Evolutionary conservation across 2,329 filamentous ascomycete genomes (phyloP).

Genomic region (Whalleya microplaca): DNA sequence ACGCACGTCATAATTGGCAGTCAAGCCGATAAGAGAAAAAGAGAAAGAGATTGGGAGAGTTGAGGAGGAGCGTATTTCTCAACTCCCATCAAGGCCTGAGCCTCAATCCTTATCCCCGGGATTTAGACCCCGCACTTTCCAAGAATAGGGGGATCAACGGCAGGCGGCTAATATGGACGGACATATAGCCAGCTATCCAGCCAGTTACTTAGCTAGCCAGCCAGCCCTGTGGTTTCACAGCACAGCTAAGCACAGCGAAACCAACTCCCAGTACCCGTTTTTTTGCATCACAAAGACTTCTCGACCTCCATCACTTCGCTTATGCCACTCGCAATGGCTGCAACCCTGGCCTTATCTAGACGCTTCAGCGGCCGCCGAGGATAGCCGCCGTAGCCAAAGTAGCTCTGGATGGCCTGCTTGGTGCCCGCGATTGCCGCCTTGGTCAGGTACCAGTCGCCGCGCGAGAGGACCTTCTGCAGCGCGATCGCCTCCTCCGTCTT

Average conservation of each 20-base stretch:
- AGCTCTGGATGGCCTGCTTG: slow-evolving; percentile 78
- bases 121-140: slow-evolving; percentile 31
- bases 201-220: too few species aligned
- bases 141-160: slow-evolving; percentile 25
- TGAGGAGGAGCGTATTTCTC: not conserved
- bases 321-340: slow-evolving; percentile 58
- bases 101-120: slow-evolving; percentile 30
- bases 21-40: not conserved
- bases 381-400: slow-evolving; percentile 80
- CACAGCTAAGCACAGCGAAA: too few species aligned
- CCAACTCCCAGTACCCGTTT: slow-evolving; percentile 27
- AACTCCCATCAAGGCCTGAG: slow-evolving; percentile 25
- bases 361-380: slow-evolving; percentile 74
- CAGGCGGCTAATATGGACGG: slow-evolving; percentile 31
- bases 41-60: slow-evolving; percentile 4
- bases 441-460: slow-evolving; percentile 81
- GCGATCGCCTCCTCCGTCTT: slow-evolving; percentile 75
- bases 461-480: slow-evolving; percentile 77
- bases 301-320: slow-evolving; percentile 70
- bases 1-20: slow-evolving; percentile 8
- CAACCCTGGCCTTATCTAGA: slow-evolving; percentile 59
- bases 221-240: slow-evolving; percentile 15
- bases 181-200: slow-evolving; percentile 27
- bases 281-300: slow-evolving; percentile 53
- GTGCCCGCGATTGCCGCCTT: slow-evolving; percentile 85